These are phyloP conservation scores for Chlamydomonas sphaeroides DNA, from an alignment of 139 green algal species.

Conservation along the genomic window DNA sequence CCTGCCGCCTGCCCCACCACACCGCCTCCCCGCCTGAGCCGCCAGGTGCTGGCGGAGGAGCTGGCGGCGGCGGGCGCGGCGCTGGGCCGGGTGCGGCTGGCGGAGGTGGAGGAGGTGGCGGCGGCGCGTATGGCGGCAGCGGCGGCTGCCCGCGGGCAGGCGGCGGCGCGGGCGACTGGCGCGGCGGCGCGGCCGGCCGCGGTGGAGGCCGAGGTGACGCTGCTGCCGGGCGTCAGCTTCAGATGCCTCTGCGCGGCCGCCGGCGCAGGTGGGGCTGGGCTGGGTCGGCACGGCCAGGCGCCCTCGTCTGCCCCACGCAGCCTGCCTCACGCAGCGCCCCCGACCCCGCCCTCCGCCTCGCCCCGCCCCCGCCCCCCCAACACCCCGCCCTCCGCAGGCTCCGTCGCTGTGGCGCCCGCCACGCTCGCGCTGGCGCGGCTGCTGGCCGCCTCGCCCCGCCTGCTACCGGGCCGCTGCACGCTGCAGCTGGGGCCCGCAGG, in stretches of 20 bases:
- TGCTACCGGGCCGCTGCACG: not conserved
- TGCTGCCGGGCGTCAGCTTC: conserved; percentile 21
- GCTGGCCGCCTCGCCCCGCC: not conserved
- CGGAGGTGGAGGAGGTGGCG: conserved; percentile 10
- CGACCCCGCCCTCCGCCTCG: too few relatives aligned
- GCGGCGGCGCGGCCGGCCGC: not conserved
- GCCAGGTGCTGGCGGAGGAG: conserved; percentile 40
- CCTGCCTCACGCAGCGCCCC: not conserved
- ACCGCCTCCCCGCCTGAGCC: too few relatives aligned
- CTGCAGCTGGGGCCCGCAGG: conserved; percentile 9
- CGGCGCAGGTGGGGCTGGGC: too few relatives aligned
- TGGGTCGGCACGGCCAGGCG: too few relatives aligned
- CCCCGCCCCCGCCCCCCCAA: too few relatives aligned
- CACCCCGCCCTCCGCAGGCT: too few relatives aligned
- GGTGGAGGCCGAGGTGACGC: not conserved
- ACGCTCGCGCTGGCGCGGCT: conserved; percentile 16
- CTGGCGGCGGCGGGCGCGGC: conserved; percentile 16
- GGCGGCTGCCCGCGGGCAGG: not conserved
- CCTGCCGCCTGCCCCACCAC: too few relatives aligned
- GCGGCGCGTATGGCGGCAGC: conserved; percentile 1
- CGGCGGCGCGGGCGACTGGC: not conserved
- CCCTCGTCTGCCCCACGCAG: too few relatives aligned
- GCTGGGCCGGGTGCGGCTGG: conserved; percentile 2
- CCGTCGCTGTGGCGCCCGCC: not conserved
- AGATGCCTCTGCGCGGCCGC: not conserved